Evolutionary conservation across 257 asterid genomes (phyloP), one percentile per base, ranked within the genome.

Genomic region (Capsicum chinense): DNA sequence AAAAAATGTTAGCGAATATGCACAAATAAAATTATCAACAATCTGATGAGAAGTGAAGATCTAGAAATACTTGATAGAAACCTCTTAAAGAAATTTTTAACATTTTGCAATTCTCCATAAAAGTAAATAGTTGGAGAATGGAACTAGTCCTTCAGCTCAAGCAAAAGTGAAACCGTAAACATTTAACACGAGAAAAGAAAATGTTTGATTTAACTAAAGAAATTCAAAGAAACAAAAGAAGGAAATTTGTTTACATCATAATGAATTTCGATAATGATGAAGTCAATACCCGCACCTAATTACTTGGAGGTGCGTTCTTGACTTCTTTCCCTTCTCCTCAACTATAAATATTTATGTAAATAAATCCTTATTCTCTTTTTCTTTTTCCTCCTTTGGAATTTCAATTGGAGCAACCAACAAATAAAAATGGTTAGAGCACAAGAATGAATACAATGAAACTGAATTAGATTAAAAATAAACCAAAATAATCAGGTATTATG

Each of bases 201-300:
- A 26, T 26, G 33, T 12, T 12, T 1, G 26, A 52, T 50, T 76
- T 21, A 9, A 21, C 63, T 50, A 3, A 21, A 12, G 62, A 19
- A 74, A 21, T 74, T 50, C 10, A 52, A 74, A 48, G 81, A 76
- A 52, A 76, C 12, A 76, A 3, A 83, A 67, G 47, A 68, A 5
- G 79, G 42, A 5, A 39, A 83, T 56, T 3, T 26, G 74, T 35
- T 66, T 79, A 79, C 79, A 60, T 60, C 14, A 71, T 44, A 14
- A 47, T 70, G 21, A 78, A 13, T 33, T 52, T 17, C 35, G 5
- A 56, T 39, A 62, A 79, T 5, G 81, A 86, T 83, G 63, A 87
- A 92, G 94, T 93, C 97, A 93, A 93, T 93, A 89, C 93, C 93
- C 97, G 97, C 91, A 91, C 94, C 97, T 74, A 80, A 83, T 80